A percentile compares a stretch with the other conserved stretches of the same genome.
Evolutionary conservation across 73 alveolate genomes (phyloP).

Genomic region (Tetrahymena elliotti): DNA sequence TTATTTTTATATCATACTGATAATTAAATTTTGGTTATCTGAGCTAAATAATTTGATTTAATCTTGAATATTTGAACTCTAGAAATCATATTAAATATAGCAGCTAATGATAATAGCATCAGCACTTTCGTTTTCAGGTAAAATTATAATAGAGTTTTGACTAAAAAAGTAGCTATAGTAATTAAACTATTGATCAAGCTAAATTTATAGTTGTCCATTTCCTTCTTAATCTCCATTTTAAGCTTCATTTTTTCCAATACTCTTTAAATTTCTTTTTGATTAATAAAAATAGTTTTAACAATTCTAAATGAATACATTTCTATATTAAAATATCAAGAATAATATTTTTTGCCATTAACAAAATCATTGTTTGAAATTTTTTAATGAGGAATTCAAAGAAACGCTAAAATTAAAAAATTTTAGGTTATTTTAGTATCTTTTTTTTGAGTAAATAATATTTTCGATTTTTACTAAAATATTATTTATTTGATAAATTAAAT

Average conservation of each 20-base stretch:
- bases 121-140: neutral
- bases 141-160: neutral
- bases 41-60: neutral
- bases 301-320: too few relatives aligned
- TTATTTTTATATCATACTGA: neutral
- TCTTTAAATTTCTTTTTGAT: neutral
- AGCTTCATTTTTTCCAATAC: neutral
- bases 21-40: neutral
- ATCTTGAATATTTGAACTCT: neutral
- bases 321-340: too few relatives aligned
- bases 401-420: too few relatives aligned
- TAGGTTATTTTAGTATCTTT: too few relatives aligned
- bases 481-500: too few relatives aligned
- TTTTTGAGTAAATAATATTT: too few relatives aligned
- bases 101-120: neutral
- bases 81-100: neutral
- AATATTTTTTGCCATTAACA: too few relatives aligned
- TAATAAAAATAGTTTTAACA: too few relatives aligned
- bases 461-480: too few relatives aligned
- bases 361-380: too few relatives aligned
- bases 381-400: too few relatives aligned
- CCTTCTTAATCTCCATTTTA: neutral
- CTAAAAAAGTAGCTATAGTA: neutral
- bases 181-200: neutral
- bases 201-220: neutral